phyloP scores from a whole-genome alignment of 2,329 filamentous ascomycete genomes.

The Acephala macrosclerotiorum region DNA sequence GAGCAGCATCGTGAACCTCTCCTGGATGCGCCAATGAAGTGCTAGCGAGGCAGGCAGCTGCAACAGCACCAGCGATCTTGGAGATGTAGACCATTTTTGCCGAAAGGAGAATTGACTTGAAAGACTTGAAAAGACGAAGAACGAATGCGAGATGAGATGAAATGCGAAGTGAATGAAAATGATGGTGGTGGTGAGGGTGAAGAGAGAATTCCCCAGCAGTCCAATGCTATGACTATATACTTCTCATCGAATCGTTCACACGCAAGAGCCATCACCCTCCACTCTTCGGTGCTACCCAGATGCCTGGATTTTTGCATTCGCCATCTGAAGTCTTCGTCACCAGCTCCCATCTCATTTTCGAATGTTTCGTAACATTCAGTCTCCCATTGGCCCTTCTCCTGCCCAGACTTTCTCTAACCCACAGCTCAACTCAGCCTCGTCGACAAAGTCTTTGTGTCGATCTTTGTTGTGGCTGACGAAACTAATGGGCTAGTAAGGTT shows the following conservation, averaged over 20 bases:
- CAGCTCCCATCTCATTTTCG: conserved; percentile 10
- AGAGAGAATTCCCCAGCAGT: conserved; percentile 10
- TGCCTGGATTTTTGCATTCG: neutral
- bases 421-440: conserved; percentile 5
- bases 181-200: conserved; percentile 27
- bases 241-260: neutral
- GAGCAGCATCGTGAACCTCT: conserved; percentile 30
- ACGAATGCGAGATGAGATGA: conserved; percentile 16
- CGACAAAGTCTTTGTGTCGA: neutral
- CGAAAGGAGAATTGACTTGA: conserved; percentile 6
- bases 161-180: conserved; percentile 10
- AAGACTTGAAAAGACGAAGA: conserved; percentile 8
- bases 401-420: neutral
- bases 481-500: neutral
- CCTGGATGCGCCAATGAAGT: conserved; percentile 33
- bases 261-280: neutral
- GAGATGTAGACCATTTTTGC: conserved; percentile 35
- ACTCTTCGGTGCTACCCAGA: neutral
- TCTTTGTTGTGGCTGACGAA: conserved; percentile 14
- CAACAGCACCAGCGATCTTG: conserved; percentile 32
- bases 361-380: conserved; percentile 5
- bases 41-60: conserved; percentile 31
- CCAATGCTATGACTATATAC: conserved; percentile 12
- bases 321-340: conserved; percentile 24
- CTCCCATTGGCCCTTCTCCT: neutral